Evolutionary conservation across 176 grass and related monocot genomes (phyloP), one percentile per base, ranked within the genome.

Genomic region (Leersia perrieri): DNA sequence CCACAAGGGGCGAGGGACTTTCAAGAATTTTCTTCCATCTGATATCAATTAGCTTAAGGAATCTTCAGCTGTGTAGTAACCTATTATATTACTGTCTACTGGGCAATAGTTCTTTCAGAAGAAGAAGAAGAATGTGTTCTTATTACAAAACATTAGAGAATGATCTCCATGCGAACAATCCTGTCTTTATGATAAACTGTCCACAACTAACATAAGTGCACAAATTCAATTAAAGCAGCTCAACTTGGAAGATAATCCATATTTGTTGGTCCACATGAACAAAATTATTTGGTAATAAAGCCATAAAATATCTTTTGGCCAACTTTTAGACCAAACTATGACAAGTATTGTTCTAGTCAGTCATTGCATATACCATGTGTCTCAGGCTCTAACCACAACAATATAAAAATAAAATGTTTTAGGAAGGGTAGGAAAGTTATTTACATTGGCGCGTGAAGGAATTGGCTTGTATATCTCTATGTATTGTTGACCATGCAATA

Each of bases 401-500:
- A 78, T 83, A 4, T 47, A 47, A 20, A 40, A 61, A 81, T 4
- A 64, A 70, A 75, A 28, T 38, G 5, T 76, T 49, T 31, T 29
- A 5, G 61, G 20, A 75, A 57, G 12, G 14, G 71, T 10, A 35
- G 5, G 68, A 73, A 74, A 72, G 61, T 22, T 64, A 72, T 83
- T 90, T 89, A 98, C 95, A 80, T 20, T 91, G 41, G 83, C 68
- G 63, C 33, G 71, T 23, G 95, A 91, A 84, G 92, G 95, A 74
- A 98, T 88, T 73, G 86, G 74, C 69, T 41, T 83, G 44, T 89
- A 89, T 30, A 98, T 87, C 78, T 98, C 92, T 67, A 98, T 98
- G 86, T 98, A 98, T n/a, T 98, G 95, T 80, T 98, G 95, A 72
- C 92, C 92, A 29, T 98, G 95, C 82, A 98, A 88, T 78, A 98